Evolutionary conservation across 768 basidiomycete genomes (phyloP), one percentile per base, ranked within the genome.

Genomic region (Amanita pseudoporphyria): DNA sequence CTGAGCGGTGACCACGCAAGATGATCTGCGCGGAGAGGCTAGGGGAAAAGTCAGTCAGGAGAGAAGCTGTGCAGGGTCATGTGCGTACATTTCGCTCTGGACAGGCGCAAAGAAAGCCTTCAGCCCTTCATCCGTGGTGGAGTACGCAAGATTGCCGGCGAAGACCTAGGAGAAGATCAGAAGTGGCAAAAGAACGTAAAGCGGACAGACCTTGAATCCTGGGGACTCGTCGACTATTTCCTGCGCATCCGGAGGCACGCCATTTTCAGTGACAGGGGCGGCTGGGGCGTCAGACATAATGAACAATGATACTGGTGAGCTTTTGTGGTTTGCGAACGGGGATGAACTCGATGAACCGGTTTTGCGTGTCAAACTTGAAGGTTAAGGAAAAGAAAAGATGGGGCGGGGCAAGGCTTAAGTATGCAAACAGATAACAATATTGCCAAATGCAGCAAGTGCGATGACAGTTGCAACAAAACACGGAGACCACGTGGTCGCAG

Each of bases 71-170:
- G 62, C 58, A 32, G 47, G 2, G 28, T 24, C 10, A 58, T 68
- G 60, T 62, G 79, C 84, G 63, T 75, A 94, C 92, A 94, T 83
- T 69, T 90, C 89, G 73, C 71, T 79, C 68, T 79, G 74, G 64
- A 90, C 83, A 64, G 86, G 85, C 68, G 77, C 84, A 77, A 94
- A 95, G 77, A 95, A 86, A 68, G 87, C 73, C 84, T 81, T 87
- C 73, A 95, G 84, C 81, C 87, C 87, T 71, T 90, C 86, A 77
- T 91, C 88, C 76, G 86, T 89, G 58, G 88, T 91, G 64, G 82
- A 75, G 71, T 93, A 95, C 74, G 89, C 81, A 76, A 95, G 90
- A 73, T 95, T 95, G 60, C 92, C 92, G 64, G 84, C 88, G 68
- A 94, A 94, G 74, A 92, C 87, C 90, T 93, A 45, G 45, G 47